Percentiles rank a stretch among this genome's conserved stretches.
Evolutionary conservation across 2,329 filamentous ascomycete genomes (phyloP).

Genomic region (Cryphonectria carpinicola): DNA sequence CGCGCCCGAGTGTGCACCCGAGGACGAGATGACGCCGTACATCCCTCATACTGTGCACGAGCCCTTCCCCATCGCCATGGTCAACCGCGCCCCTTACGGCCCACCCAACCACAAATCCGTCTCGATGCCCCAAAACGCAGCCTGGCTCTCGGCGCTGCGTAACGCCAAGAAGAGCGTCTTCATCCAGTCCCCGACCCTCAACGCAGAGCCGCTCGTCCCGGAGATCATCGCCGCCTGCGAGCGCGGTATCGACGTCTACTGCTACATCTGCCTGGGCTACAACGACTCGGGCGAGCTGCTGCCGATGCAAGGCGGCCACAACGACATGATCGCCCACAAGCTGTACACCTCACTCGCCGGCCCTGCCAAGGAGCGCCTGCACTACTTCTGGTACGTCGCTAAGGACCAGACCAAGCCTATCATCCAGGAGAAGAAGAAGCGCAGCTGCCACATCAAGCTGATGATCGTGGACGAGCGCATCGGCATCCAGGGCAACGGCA

Average conservation of each 20-base stretch:
- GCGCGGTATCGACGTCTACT: slow-evolving; percentile 68
- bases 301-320: slow-evolving; percentile 75
- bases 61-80: slow-evolving; percentile 71
- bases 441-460: slow-evolving; percentile 77
- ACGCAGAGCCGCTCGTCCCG: slow-evolving; percentile 68
- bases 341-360: slow-evolving; percentile 60
- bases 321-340: slow-evolving; percentile 68
- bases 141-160: slow-evolving; percentile 70
- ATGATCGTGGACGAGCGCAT: slow-evolving; percentile 73
- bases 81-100: slow-evolving; percentile 71
- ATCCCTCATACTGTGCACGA: slow-evolving; percentile 56
- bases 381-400: slow-evolving; percentile 72
- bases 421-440: slow-evolving; percentile 65
- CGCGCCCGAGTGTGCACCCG: slow-evolving; percentile 56
- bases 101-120: slow-evolving; percentile 62
- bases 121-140: slow-evolving; percentile 74
- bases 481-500: slow-evolving; percentile 75
- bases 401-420: slow-evolving; percentile 74
- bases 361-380: slow-evolving; percentile 53
- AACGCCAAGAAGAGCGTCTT: slow-evolving; percentile 69
- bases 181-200: slow-evolving; percentile 78
- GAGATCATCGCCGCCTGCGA: slow-evolving; percentile 67
- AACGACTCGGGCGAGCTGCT: slow-evolving; percentile 79
- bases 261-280: slow-evolving; percentile 77
- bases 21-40: slow-evolving; percentile 68